Conservation (phyloP, 495 filamentous ascomycete species). For the Hyphodiscus hymeniophilus region DNA sequence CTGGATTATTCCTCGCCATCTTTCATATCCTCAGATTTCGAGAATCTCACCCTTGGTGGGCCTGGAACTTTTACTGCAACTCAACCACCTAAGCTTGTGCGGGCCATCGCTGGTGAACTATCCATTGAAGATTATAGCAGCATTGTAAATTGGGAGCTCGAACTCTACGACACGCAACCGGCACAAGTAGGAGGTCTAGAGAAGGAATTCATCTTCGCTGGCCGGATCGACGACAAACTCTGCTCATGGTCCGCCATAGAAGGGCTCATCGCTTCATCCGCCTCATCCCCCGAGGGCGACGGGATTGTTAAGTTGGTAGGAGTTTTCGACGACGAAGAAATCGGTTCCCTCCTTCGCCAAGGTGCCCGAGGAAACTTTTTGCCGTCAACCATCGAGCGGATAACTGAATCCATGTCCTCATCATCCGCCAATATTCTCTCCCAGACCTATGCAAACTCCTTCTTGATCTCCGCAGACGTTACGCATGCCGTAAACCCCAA, state of each 20-base stretch:
- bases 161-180: slow-evolving; percentile 87
- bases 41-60: slow-evolving; percentile 28
- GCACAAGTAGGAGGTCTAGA: slow-evolving; percentile 78
- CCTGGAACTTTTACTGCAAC: slow-evolving; percentile 62
- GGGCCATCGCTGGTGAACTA: slow-evolving; percentile 69
- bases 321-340: slow-evolving; percentile 95
- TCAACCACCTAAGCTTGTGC: slow-evolving; percentile 77
- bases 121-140: slow-evolving; percentile 55
- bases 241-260: slow-evolving; percentile 90
- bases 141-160: slow-evolving; percentile 96
- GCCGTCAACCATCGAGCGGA: slow-evolving; percentile 67
- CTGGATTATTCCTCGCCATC: slow-evolving; percentile 63
- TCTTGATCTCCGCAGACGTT: slow-evolving; percentile 88
- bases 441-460: slow-evolving; percentile 86
- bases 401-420: slow-evolving; percentile 57
- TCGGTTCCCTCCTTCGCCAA: slow-evolving; percentile 83
- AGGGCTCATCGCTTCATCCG: slow-evolving; percentile 60
- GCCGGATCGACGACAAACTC: slow-evolving; percentile 93
- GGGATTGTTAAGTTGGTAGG: slow-evolving; percentile 75
- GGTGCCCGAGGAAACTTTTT: slow-evolving; percentile 87
- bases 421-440: slow-evolving; percentile 61
- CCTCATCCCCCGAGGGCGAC: slow-evolving; percentile 29
- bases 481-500: slow-evolving; percentile 94
- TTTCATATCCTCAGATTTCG: slow-evolving; percentile 25
- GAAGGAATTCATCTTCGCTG: slow-evolving; percentile 91